Evolutionary conservation across 192 early-diverging fungal genomes (phyloP).

Genomic region (Coemansia sp.): DNA sequence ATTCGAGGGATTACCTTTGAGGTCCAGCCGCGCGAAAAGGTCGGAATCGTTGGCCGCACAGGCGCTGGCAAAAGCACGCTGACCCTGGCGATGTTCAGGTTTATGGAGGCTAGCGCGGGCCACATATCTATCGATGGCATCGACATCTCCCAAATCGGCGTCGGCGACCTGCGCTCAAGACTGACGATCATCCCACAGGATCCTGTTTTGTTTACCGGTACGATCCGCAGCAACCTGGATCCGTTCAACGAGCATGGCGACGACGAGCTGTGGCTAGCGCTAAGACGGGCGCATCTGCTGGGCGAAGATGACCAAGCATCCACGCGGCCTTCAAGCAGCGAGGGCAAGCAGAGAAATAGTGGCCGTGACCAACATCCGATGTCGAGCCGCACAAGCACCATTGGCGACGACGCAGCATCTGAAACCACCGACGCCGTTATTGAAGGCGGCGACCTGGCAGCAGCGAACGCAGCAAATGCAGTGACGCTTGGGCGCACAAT

Average conservation of each 20-base stretch:
- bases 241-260: conserved; percentile 74
- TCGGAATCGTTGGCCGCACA: conserved; percentile 59
- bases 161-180: conserved; percentile 69
- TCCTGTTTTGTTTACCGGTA: conserved; percentile 42
- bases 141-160: conserved; percentile 64
- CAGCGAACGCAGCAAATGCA: neutral
- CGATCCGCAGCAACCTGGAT: conserved; percentile 80
- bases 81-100: conserved; percentile 71
- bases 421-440: neutral
- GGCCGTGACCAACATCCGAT: neutral
- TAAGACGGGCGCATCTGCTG: conserved; percentile 65
- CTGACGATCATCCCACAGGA: conserved; percentile 82
- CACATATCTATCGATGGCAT: conserved; percentile 69
- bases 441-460: neutral
- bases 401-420: conserved; percentile 9
- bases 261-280: conserved; percentile 67
- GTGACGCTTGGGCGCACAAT: conserved; percentile 38
- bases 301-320: conserved; percentile 20
- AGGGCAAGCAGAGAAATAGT: neutral
- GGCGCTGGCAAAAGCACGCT: conserved; percentile 80
- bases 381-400: conserved; percentile 24
- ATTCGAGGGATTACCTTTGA: conserved; percentile 41
- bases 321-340: neutral
- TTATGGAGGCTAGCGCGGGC: conserved; percentile 71
- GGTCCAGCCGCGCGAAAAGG: conserved; percentile 38